Base-by-base conservation (phyloP, 441 rosid species). In the Melastoma candidum region DNA sequence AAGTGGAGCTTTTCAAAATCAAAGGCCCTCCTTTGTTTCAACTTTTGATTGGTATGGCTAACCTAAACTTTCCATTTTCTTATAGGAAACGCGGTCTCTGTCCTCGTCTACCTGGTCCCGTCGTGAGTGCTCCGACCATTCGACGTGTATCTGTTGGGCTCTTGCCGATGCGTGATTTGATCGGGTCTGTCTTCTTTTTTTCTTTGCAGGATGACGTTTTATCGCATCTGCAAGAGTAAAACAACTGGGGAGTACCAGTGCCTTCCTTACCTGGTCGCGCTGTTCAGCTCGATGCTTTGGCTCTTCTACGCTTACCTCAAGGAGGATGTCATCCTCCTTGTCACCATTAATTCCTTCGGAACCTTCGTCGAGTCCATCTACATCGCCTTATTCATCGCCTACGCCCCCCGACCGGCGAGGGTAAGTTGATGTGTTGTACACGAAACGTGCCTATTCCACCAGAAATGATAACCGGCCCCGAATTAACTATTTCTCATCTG, bases 221-320 rank as follows among this genome's bases (percentile, higher is more conserved):
- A 68, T 17, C 49, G 92, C 44, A 82, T 93, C 43, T 76, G 59
- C 76, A 74, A 41, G 59, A 88, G 74, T 43, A 86, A 78, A 72
- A 74, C 95, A 4, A 93, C 92, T 0, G 88, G 88, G 54, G 75
- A 85, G 2, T 93, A 84, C 69, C 83, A 76, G 60, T 81, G 90
- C 4, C 13, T 93, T 44, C 98, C 97, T 0, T 93, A 86, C 51
- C 70, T 86, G 52, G 90, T 83, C 12, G 87, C 97, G 43, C 56
- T 93, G 44, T 84, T 86, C 73, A 86, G 95, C 69, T 83, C 79
- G 46, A 76, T 80, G 95, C 75, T 93, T 2, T 93, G 98, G 97
- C 76, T 88, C 4, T 82, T 77, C 65, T 93, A 89, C 53, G 95
- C 98, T 14, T 64, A 72, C 62, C 50, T 79, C 6, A 86, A 83